Base-by-base conservation (phyloP, 108 stramenopile genomes). In the Fragilaria crotonensis region DNA sequence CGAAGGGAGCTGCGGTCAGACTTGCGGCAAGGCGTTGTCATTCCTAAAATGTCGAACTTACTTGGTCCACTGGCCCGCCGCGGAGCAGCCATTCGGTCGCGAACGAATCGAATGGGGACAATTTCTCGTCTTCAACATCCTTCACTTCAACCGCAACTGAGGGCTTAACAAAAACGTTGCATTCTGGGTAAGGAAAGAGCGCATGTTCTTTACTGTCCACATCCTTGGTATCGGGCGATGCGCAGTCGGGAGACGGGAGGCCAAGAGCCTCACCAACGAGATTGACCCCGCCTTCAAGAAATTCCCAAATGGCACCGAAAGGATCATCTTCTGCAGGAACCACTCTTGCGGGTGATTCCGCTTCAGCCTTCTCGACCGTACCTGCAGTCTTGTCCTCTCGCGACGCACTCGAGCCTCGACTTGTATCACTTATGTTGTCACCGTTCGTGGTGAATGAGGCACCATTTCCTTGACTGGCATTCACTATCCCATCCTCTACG, bases 281-380 rank as follows among this genome's bases (percentile, higher is more conserved):
- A 27, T 45, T 54, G 2, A 77, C 30, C 19, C 73, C 68, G 14
- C 68, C 67, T 46, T 75, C 73, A 0, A 75, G 51, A 23, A 57
- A 52, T 26, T 41, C 48, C 46, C 51, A 45, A 1, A 69, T 30
- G 5, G 55, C 68, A 25, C 27, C 46, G 2, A 69, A 31, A 25
- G 62, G 62, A 33, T 62, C 60, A 41, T 63, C 68, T 41, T 69
- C 56, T 25, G 36, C 36, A 11, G 7, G 36, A 41, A 11, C 14
- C 14, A 14, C 14, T 41, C 14, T 7, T 14, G 36, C 11, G 7
- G 36, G 14, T 14, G 36, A 41, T 14, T 41, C 11, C 7, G 36
- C 7, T 14, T 41, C 11, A 7, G 7, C n/a, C n/a, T n/a, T n/a
- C n/a, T n/a, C n/a, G n/a, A n/a, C n/a, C n/a, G n/a, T n/a, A n/a